Conservation (phyloP, 352 stramenopile species). For the Pythium phragmitis region DNA sequence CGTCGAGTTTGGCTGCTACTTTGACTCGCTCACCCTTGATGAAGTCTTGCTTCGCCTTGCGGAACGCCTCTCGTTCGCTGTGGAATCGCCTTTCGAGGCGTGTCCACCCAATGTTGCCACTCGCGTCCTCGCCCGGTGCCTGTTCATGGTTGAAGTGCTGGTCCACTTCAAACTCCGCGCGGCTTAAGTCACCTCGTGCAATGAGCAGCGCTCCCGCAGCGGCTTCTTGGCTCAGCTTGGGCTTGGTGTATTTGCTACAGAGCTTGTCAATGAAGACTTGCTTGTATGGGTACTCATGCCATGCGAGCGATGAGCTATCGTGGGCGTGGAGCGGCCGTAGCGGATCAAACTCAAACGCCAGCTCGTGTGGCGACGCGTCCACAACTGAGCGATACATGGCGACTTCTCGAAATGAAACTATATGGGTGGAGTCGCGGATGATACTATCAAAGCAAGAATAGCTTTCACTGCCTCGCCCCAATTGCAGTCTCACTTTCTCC, state of each 20-base stretch:
- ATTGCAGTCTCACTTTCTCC: not conserved
- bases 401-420: not conserved
- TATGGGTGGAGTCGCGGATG: not conserved
- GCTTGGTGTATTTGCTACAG: constrained; percentile 29
- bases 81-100: constrained; percentile 41
- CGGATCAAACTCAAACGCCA: constrained; percentile 61
- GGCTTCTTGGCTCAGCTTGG: constrained; percentile 33
- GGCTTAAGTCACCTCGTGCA: constrained; percentile 36
- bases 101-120: constrained; percentile 22
- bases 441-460: constrained; percentile 18
- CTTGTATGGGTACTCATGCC: constrained; percentile 72
- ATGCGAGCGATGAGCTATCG: constrained; percentile 42
- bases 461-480: not conserved
- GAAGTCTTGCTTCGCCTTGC: constrained; percentile 42
- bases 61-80: constrained; percentile 49
- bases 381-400: constrained; percentile 54
- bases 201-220: constrained; percentile 58
- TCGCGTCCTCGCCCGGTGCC: not conserved
- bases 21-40: constrained; percentile 41
- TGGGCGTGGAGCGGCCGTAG: constrained; percentile 45
- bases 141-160: constrained; percentile 32
- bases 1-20: constrained; percentile 36
- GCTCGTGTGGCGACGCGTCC: constrained; percentile 26
- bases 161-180: constrained; percentile 46
- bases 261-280: constrained; percentile 60